Evolutionary conservation across 2,329 filamentous ascomycete genomes (phyloP), one percentile per base, ranked within the genome.

Genomic region (Hypoxylon sp.): DNA sequence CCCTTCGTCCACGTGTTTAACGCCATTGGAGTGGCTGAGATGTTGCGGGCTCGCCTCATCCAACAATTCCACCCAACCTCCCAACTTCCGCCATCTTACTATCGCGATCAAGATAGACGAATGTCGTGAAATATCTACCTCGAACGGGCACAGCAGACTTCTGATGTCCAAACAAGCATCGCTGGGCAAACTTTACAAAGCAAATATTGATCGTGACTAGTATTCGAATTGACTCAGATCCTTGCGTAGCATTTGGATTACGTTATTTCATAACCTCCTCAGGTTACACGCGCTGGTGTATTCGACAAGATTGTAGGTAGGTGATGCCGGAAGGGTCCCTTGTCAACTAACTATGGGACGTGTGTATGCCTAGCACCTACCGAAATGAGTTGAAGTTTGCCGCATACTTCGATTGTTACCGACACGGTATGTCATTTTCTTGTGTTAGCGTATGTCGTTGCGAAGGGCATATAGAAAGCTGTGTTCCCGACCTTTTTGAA

Each of bases 361-460:
- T 11, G 31, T 14, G 39, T 33, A 31, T 55, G 37, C 52, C 37
- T 55, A 14, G 10, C 14, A 11, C 4, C n/a, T 17, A 33, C 37
- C 53, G 29, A n/a, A 39, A 55, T 55, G 14, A 3, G 22, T 42
- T 29, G 35, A 33, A 44, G 52, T 8, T 11, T 42, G 35, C 22
- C 52, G 35, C 11, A 35, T 33, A 26, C 35, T 42, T 42, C 39
- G 5, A 33, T n/a, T 2, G 5, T 44, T 37, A 54, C 51, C 51
- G 22, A 54, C 31, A 44, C 19, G 52, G 22, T 46, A 33, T 22
- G 24, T 37, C 24, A 33, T 2, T 33, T 8, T 17, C 17, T 33
- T 13, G 10, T 35, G 10, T 46, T 35, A 33, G 17, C 6, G 10
- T n/a, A 29, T 29, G n/a, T n/a, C 39, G 24, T 11, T 19, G 24